Conservation (phyloP, 2,329 filamentous ascomycete genomes). For the Pestalotiopsis sp. region DNA sequence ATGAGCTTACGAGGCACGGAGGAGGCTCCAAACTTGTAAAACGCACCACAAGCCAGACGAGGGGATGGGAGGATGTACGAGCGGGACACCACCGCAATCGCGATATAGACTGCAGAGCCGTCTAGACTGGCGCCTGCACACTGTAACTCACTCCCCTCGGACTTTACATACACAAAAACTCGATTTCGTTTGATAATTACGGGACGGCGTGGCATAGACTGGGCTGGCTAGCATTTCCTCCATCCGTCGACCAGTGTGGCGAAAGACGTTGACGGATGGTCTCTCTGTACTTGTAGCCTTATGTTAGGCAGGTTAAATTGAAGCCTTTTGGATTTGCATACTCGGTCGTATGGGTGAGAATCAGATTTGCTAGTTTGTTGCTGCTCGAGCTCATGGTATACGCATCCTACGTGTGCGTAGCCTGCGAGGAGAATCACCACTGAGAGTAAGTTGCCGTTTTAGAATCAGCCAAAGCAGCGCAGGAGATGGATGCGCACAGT, state of each 20-base stretch:
- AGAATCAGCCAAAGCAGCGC: too few species aligned
- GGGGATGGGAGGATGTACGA: neutral
- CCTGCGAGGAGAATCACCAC: too few species aligned
- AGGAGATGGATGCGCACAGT: too few species aligned
- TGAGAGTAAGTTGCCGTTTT: too few species aligned
- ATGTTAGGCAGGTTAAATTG: constrained; percentile 12
- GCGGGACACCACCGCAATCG: neutral
- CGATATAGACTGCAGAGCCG: constrained; percentile 3
- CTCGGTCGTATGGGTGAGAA: neutral
- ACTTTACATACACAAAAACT: constrained; percentile 10
- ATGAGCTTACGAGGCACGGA: neutral
- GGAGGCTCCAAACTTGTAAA: neutral
- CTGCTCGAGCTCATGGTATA: too few species aligned
- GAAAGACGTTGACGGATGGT: neutral
- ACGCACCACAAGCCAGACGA: neutral
- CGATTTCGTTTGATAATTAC: constrained; percentile 14
- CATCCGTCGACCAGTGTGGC: neutral
- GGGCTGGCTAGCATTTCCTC: constrained; percentile 6
- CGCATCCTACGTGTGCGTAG: too few species aligned
- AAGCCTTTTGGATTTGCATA: constrained; percentile 2
- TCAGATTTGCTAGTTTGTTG: too few species aligned
- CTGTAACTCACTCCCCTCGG: neutral
- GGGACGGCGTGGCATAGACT: constrained; percentile 13
- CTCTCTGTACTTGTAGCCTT: constrained; percentile 16
- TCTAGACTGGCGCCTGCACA: neutral